phyloP scores from a whole-genome alignment of 768 basidiomycete genomes.

The Ramaria sp. region DNA sequence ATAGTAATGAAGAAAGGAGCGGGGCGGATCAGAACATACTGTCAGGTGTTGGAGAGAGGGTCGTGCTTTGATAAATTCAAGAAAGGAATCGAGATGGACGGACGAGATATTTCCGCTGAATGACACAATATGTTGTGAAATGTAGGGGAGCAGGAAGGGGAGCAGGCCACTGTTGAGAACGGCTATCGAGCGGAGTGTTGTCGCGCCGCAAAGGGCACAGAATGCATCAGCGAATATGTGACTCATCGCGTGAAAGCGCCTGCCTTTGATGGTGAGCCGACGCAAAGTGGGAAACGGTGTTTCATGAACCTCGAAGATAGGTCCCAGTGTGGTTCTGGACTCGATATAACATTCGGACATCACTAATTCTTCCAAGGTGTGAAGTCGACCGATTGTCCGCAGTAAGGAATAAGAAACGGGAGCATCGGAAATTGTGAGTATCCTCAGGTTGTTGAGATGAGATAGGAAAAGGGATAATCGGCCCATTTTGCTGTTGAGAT shows the following conservation, averaged over 20 bases:
- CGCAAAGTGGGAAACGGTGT: neutral
- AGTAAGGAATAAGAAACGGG: too few relatives aligned
- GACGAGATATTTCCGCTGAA: neutral
- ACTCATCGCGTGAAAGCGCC: neutral
- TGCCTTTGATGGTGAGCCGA: neutral
- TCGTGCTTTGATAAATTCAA: neutral
- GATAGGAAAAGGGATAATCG: too few relatives aligned
- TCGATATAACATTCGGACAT: too few relatives aligned
- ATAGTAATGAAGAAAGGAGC: too few relatives aligned
- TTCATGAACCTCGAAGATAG: too few relatives aligned
- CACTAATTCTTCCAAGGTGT: too few relatives aligned
- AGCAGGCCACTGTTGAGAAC: neutral
- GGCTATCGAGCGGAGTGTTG: neutral
- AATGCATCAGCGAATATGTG: neutral
- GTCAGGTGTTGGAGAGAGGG: neutral
- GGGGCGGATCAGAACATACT: neutral
- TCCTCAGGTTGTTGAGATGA: too few relatives aligned
- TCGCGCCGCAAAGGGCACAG: neutral
- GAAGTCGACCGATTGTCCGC: too few relatives aligned
- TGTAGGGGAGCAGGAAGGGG: neutral
- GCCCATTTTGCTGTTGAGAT: too few relatives aligned
- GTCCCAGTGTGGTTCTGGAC: too few relatives aligned
- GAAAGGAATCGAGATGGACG: neutral
- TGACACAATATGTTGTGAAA: neutral
- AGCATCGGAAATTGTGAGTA: too few relatives aligned